Percentiles rank a stretch among this genome's conserved stretches.
phyloP scores from a whole-genome alignment of 176 grass and related monocot genomes.

The Alopecurus myosuroides region DNA sequence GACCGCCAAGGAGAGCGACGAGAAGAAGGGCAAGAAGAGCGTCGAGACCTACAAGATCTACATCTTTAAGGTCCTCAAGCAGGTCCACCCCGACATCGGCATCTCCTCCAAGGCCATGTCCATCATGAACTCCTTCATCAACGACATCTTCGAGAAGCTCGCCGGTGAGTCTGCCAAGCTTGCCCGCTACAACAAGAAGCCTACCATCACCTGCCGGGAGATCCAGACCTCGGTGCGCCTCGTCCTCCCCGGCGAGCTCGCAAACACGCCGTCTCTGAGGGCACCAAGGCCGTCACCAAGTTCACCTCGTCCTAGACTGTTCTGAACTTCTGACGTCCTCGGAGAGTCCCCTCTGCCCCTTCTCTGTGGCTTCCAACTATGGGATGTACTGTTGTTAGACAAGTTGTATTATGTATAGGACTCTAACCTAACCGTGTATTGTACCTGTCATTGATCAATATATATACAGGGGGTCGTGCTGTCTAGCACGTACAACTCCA shows the following conservation, averaged over 20 bases:
- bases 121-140: conserved; percentile 95
- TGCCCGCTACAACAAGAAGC: conserved; percentile 57
- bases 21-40: conserved; percentile 46
- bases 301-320: conserved; percentile 41
- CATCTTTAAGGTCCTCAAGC: conserved; percentile 95
- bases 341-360: too few relatives aligned
- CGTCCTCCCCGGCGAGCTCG: conserved; percentile 57
- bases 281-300: conserved; percentile 61
- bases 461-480: too few relatives aligned
- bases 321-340: too few relatives aligned
- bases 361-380: too few relatives aligned
- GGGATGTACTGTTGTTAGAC: too few relatives aligned
- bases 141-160: conserved; percentile 87
- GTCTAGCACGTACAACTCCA: too few relatives aligned
- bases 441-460: too few relatives aligned
- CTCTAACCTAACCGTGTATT: too few relatives aligned
- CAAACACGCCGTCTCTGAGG: conserved; percentile 61
- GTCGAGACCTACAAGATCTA: conserved; percentile 93
- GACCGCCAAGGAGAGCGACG: too few relatives aligned
- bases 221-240: conserved; percentile 66
- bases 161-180: conserved; percentile 46
- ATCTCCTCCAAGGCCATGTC: conserved; percentile 93
- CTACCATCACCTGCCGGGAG: conserved; percentile 53
- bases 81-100: conserved; percentile 83
- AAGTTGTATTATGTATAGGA: too few relatives aligned